Evolutionary conservation across 176 grass and related monocot species (phyloP).

Genomic region (Hordeum marinum): DNA sequence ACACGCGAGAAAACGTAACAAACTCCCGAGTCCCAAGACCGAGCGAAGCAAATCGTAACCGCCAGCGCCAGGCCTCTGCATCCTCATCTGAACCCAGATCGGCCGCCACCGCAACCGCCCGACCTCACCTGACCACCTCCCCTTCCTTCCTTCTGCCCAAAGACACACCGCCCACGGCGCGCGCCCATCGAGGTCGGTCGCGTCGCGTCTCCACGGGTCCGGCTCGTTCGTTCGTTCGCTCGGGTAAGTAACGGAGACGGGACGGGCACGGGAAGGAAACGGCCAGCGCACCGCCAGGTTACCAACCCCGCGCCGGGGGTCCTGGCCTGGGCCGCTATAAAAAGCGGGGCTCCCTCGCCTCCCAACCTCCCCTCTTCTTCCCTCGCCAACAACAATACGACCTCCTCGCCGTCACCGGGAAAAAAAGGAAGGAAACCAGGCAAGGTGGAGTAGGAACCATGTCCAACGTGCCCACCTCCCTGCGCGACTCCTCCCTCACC

Average conservation of each 20-base stretch:
- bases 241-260: background rate
- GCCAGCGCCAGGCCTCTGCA: background rate
- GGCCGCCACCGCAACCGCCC: background rate
- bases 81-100: constrained; percentile 7
- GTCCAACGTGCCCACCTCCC: constrained; percentile 77
- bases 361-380: background rate
- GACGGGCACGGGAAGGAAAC: background rate
- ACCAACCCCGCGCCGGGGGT: background rate
- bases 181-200: background rate
- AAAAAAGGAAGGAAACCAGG: background rate
- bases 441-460: constrained; percentile 29
- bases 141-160: background rate
- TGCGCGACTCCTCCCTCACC: constrained; percentile 68
- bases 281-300: background rate
- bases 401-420: too few relatives aligned
- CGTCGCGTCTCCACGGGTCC: background rate
- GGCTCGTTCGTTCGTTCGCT: background rate
- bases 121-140: too few relatives aligned
- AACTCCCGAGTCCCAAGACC: background rate
- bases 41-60: background rate
- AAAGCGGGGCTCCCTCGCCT: background rate
- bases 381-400: constrained; percentile 2
- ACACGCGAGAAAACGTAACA: background rate
- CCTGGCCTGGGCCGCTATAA: constrained; percentile 5
- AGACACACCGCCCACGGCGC: background rate